Evolutionary conservation across 2,329 filamentous ascomycete species (phyloP).

Genomic region (Neonectria coccinea): DNA sequence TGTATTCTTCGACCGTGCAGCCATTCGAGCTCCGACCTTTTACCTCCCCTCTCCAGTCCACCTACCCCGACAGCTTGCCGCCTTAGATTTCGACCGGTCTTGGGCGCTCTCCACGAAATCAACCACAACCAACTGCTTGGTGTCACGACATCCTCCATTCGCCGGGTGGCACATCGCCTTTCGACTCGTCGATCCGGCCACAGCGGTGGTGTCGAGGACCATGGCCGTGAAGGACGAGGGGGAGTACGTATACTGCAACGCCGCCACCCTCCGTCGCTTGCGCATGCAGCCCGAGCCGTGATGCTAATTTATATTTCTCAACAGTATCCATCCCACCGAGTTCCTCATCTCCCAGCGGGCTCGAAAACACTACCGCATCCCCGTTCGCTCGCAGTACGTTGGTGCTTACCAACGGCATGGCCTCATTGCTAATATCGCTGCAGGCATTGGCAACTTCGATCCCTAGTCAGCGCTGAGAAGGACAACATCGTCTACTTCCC

Average conservation of each 20-base stretch:
- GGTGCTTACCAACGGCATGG: conserved; percentile 43
- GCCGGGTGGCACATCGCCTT: conserved; percentile 25
- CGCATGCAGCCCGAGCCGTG: background rate
- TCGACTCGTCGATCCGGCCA: conserved; percentile 33
- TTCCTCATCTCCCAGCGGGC: conserved; percentile 69
- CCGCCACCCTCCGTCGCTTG: background rate
- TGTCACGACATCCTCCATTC: conserved; percentile 20
- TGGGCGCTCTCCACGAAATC: conserved; percentile 18
- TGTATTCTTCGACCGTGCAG: background rate
- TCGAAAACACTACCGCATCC: conserved; percentile 75
- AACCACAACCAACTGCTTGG: conserved; percentile 22
- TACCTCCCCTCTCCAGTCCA: background rate
- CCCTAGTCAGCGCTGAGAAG: conserved; percentile 85
- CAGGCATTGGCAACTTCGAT: conserved; percentile 90
- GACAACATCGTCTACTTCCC: conserved; percentile 87
- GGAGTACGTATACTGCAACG: conserved; percentile 54
- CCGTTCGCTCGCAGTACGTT: conserved; percentile 73
- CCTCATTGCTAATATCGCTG: conserved; percentile 21
- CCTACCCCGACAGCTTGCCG: background rate
- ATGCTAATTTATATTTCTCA: conserved; percentile 23
- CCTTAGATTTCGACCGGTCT: conserved; percentile 14
- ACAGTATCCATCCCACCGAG: conserved; percentile 74
- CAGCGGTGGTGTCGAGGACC: conserved; percentile 30
- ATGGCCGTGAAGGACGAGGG: conserved; percentile 69
- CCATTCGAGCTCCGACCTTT: background rate